Evolutionary conservation across 306 rosid genomes (phyloP).

Genomic region (Glycine soja): DNA sequence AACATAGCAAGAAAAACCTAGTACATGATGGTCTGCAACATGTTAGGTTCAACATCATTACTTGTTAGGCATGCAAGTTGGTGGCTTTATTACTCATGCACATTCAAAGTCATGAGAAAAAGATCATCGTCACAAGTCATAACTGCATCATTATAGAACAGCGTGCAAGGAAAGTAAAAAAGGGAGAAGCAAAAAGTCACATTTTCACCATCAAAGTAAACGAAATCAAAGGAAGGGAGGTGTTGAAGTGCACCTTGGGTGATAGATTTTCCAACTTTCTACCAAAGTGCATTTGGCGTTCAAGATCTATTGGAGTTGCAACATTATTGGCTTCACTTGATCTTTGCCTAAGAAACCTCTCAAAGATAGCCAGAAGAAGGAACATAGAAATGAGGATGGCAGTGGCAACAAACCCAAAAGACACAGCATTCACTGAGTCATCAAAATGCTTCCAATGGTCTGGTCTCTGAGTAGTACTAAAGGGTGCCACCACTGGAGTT

Average conservation of each 20-base stretch:
- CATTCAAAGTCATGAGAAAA: constrained; percentile 18
- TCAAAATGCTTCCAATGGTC: constrained; percentile 65
- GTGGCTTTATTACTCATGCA: constrained; percentile 7
- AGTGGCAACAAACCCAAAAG: constrained; percentile 80
- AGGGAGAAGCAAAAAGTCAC: constrained; percentile 5
- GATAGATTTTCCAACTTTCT: constrained; percentile 54
- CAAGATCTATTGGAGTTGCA: constrained; percentile 54
- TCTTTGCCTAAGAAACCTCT: constrained; percentile 69
- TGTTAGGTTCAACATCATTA: neutral
- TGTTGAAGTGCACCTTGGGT: constrained; percentile 56
- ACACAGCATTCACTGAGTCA: constrained; percentile 66
- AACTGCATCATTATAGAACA: constrained; percentile 23
- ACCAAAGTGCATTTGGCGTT: constrained; percentile 49
- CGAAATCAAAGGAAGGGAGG: constrained; percentile 18
- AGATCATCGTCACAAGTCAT: neutral
- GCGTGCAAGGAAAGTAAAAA: neutral
- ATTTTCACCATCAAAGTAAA: constrained; percentile 24
- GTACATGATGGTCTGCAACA: neutral
- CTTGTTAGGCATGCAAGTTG: neutral
- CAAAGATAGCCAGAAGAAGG: constrained; percentile 77
- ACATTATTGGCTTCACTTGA: constrained; percentile 44
- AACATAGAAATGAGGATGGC: constrained; percentile 81
- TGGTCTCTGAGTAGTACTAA: constrained; percentile 56
- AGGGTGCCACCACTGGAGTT: constrained; percentile 54
- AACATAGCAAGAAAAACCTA: neutral